Percentiles rank a stretch among this genome's conserved stretches.
phyloP scores from a whole-genome alignment of 352 stramenopile species.

The Globisporangium uncinulatum region DNA sequence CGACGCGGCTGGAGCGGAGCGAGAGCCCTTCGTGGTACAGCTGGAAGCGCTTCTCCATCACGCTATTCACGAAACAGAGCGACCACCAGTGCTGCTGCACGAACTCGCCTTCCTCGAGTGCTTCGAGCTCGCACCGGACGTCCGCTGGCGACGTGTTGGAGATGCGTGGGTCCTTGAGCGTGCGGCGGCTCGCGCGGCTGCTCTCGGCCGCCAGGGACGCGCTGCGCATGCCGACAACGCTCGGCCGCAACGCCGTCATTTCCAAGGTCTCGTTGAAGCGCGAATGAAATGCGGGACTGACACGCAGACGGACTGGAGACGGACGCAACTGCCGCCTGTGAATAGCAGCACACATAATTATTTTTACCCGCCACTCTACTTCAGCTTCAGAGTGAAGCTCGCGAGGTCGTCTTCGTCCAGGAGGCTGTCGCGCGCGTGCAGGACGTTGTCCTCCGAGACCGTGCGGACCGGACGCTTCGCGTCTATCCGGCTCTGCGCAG shows the following conservation, averaged over 20 bases:
- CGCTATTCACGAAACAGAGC: conserved; percentile 35
- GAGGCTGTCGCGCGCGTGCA: conserved; percentile 14
- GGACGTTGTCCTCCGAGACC: conserved; percentile 49
- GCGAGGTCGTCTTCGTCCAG: conserved; percentile 57
- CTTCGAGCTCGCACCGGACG: conserved; percentile 40
- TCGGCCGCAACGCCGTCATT: neutral
- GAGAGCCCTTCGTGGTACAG: conserved; percentile 52
- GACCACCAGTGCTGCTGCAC: conserved; percentile 30
- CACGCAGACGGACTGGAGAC: too few species aligned
- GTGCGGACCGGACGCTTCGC: conserved; percentile 40
- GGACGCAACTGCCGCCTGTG: neutral
- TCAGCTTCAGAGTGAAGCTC: conserved; percentile 70
- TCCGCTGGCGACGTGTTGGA: conserved; percentile 44
- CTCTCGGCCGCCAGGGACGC: conserved; percentile 2
- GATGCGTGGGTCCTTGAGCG: conserved; percentile 27
- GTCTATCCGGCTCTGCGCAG: conserved; percentile 4
- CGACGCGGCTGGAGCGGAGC: conserved; percentile 26
- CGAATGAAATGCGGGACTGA: too few species aligned
- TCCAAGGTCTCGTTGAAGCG: neutral
- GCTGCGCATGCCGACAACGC: neutral
- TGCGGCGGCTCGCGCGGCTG: conserved; percentile 7
- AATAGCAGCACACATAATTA: neutral
- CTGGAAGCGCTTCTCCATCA: conserved; percentile 53
- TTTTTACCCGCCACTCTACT: conserved; percentile 13
- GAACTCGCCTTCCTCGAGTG: conserved; percentile 34